Percentiles rank a stretch among this genome's conserved stretches.
Evolutionary conservation across 352 stramenopile genomes (phyloP).

Genomic region (Pythium sukuiense): DNA sequence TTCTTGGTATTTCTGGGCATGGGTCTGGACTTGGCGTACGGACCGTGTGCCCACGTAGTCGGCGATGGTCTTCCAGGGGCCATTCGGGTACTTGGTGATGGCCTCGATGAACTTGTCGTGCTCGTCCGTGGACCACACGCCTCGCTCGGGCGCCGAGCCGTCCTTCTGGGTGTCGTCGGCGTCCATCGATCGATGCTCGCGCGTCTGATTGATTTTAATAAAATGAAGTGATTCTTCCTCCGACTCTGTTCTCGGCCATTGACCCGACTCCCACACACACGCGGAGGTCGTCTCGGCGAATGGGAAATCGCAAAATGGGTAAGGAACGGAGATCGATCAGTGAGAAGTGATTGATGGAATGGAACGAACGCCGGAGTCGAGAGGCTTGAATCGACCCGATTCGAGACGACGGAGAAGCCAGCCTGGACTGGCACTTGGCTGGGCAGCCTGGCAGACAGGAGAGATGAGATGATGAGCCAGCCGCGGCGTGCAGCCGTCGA

Average conservation of each 20-base stretch:
- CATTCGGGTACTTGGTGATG: conserved; percentile 23
- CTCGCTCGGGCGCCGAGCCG: background rate
- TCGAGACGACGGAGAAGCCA: no score
- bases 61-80: conserved; percentile 20
- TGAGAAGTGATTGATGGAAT: background rate
- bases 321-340: background rate
- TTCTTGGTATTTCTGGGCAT: conserved; percentile 28
- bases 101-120: conserved; percentile 31
- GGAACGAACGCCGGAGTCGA: background rate
- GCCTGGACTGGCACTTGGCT: no score
- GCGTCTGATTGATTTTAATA: background rate
- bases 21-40: conserved; percentile 24
- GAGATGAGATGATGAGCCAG: background rate
- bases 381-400: no score
- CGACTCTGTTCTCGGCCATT: background rate
- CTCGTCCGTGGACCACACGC: conserved; percentile 26
- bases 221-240: background rate
- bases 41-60: conserved; percentile 19
- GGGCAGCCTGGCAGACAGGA: background rate
- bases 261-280: background rate
- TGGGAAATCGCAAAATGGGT: background rate
- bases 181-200: background rate
- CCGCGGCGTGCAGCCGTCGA: background rate
- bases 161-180: conserved; percentile 7
- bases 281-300: no score